Base-by-base conservation (phyloP, 2,329 filamentous ascomycete species). In the Coniochaeta hoffmannii region DNA sequence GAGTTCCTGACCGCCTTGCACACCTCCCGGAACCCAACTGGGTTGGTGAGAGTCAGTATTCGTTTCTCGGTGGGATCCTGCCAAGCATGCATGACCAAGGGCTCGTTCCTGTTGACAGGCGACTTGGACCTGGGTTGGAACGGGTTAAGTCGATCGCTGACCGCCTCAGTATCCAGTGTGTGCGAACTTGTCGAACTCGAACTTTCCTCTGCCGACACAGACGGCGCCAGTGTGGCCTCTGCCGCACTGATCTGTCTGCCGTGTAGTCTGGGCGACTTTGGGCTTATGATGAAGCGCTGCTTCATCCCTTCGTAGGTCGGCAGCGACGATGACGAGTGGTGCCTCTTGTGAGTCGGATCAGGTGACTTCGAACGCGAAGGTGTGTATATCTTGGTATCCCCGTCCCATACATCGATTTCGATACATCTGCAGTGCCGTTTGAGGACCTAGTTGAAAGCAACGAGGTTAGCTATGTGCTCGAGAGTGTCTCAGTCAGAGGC, bases 371-470 rank as follows among this genome's bases (percentile, higher is more conserved):
- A 69, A 22, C 66, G 62, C 5, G 67, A 68, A 5, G 66, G 68
- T 4, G 70, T 66, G 44, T 68, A 69, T 17, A 74, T 68, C 59
- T 65, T 55, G 7, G 67, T 63, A 50, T 81, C 75, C 12, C 90
- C 89, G 69, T 97, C 89, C 89, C 92, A 96, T 3, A 97, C 90
- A 66, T 97, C 93, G 55, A 97, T 94, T 69, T 97, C 92, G 50
- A 97, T 90, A 65, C 91, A 97, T 58, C 92, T 85, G 65, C 92
- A 96, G 50, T 89, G 89, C 53, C 84, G 80, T 34, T 82, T 76
- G 12, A 97, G 82, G 12, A 88, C 87, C 80, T 89, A 35, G 53
- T 15, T 12, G 6, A 24, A 28, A 28, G 41, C 22, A 46, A 7
- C 22, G 3, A 26, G 12, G 54, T 28, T 15, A 32, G 50, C 59